Evolutionary conservation across 2,329 filamentous ascomycete species (phyloP).

Genomic region (Purpureocillium lavendulum): DNA sequence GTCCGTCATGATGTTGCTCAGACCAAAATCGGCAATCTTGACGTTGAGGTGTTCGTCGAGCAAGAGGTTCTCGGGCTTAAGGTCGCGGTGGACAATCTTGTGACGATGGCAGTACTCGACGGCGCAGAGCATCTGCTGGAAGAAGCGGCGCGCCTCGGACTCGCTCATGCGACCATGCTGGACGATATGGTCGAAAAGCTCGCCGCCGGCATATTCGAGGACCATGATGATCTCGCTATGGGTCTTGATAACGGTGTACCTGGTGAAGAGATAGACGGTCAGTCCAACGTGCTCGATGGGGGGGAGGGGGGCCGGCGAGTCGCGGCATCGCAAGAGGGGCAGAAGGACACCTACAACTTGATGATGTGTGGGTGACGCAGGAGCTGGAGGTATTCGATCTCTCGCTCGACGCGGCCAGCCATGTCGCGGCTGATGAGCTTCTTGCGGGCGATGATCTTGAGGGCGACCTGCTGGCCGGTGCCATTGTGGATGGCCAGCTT

Average conservation of each 20-base stretch:
- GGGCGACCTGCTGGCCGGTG: slow-evolving; percentile 88
- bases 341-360: slow-evolving; percentile 61
- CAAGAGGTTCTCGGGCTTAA: slow-evolving; percentile 94
- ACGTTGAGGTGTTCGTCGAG: slow-evolving; percentile 94
- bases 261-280: slow-evolving; percentile 31
- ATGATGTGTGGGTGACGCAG: slow-evolving; percentile 97
- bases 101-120: slow-evolving; percentile 98
- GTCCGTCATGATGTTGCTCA: slow-evolving; percentile 99
- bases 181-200: slow-evolving; percentile 97
- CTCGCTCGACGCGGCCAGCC: slow-evolving; percentile 92
- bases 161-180: slow-evolving; percentile 88
- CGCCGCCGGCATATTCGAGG: slow-evolving; percentile 90
- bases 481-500: slow-evolving; percentile 90
- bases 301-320: no score
- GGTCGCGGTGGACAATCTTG: slow-evolving; percentile 95
- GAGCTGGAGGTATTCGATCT: slow-evolving; percentile 96
- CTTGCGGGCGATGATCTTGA: slow-evolving; percentile 96
- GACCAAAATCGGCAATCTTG: slow-evolving; percentile 97
- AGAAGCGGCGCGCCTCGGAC: slow-evolving; percentile 89
- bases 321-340: background rate
- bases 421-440: slow-evolving; percentile 96
- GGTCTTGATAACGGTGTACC: slow-evolving; percentile 95
- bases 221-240: slow-evolving; percentile 97
- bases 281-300: no score
- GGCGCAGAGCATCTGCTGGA: slow-evolving; percentile 97